Base-by-base conservation (phyloP, 2,329 filamentous ascomycete genomes). In the Calonectria pseudoturangicola region DNA sequence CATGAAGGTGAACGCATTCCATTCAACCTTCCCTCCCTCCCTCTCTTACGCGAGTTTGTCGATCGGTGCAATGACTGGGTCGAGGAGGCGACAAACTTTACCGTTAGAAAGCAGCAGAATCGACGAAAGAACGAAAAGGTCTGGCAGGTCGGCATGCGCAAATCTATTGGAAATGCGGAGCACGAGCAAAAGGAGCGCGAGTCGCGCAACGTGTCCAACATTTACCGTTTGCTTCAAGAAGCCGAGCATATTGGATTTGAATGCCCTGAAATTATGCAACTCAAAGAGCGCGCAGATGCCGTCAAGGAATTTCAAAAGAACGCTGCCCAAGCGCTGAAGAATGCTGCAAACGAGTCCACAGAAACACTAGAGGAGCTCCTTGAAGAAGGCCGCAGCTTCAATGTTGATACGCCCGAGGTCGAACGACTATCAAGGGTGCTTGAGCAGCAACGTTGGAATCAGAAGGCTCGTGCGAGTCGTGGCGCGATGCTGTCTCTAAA, bases 51-150 rank as follows among this genome's bases (percentile, higher is more conserved):
- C 85, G 91, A 93, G 77, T 99, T 98, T 86, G 97, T 99, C 83
- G 95, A 98, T 79, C 93, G 95, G 80, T 98, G 97, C 87, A 97
- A 98, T 84, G 95, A 98, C 82, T 98, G 97, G 94, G 95, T 98
- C 75, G 97, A 98, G 80, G 96, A 98, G 86, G 97, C 97, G 76
- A 97, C 95, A 80, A 96, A 94, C 82, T 99, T 97, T 87, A 98
- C 96, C 81, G 96, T 97, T 72, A 94, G 97, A 79, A 99, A 99
- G 87, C 96, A 98, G 86, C 96, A 98, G 85, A 98, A 97, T 81
- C 94, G 97, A 75, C 95, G 96, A 74, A 98, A 98, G 85, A 98
- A 94, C 83, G 96, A 98, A 80, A 97, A 95, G 81, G 91, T 91
- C 54, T 97, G 94, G 92, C 94, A 95, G 76, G 93, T 91, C 79